Conservation (phyloP, 2,329 filamentous ascomycete genomes). For the Talaromyces verruculosus region DNA sequence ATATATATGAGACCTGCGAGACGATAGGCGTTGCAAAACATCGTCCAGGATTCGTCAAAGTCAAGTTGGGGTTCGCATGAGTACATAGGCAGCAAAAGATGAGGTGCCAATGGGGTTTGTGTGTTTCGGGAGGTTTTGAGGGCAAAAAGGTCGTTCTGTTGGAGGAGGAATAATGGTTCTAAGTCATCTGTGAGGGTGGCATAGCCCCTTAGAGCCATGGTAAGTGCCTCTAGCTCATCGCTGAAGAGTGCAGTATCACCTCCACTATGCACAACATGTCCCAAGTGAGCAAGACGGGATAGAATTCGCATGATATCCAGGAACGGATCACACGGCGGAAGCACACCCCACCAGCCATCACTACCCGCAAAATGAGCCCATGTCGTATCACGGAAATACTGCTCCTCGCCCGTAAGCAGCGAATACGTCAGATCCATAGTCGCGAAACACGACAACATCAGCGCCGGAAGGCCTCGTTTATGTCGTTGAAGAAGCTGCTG, state of each 20-base stretch:
- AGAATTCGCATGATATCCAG: conserved; percentile 23
- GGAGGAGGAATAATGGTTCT: background rate
- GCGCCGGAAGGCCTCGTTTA: conserved; percentile 24
- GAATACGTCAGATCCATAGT: conserved; percentile 48
- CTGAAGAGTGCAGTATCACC: background rate
- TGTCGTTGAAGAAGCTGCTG: conserved; percentile 19
- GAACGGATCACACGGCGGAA: conserved; percentile 21
- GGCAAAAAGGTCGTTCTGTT: background rate
- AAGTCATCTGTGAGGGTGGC: background rate
- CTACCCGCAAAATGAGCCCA: conserved; percentile 45
- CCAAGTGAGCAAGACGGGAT: conserved; percentile 22
- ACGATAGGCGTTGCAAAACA: conserved; percentile 44
- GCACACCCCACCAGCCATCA: conserved; percentile 46
- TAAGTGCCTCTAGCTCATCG: conserved; percentile 13
- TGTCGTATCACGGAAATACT: conserved; percentile 39
- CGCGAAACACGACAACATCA: conserved; percentile 48
- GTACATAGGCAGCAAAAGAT: background rate
- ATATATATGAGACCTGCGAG: conserved; percentile 46
- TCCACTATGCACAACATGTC: conserved; percentile 3
- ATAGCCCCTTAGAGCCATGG: conserved; percentile 13
- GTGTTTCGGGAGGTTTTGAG: background rate
- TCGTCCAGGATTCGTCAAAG: conserved; percentile 35
- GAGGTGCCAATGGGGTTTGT: background rate
- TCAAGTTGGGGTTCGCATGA: conserved; percentile 25
- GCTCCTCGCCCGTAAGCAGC: conserved; percentile 40